Evolutionary conservation across 192 early-diverging fungal species (phyloP).

Genomic region (Umbelopsis sp.): DNA sequence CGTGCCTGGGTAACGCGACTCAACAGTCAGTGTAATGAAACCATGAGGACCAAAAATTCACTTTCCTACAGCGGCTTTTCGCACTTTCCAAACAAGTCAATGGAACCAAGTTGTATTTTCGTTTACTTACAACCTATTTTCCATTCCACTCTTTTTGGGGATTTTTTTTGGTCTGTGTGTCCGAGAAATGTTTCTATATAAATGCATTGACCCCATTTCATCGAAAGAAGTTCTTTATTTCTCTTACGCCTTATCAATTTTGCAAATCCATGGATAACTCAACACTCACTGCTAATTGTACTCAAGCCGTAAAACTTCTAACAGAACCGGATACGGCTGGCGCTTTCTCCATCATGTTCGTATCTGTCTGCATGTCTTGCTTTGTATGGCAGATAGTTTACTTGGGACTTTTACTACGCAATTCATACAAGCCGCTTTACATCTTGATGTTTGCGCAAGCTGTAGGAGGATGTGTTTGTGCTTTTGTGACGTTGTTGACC

Average conservation of each 20-base stretch:
- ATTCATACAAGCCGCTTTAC: conserved; percentile 29
- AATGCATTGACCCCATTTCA: too few species aligned
- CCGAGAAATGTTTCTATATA: too few species aligned
- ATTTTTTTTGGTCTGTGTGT: too few species aligned
- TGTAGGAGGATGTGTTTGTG: conserved; percentile 24
- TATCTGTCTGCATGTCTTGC: conserved; percentile 31
- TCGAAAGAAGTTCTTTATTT: not conserved
- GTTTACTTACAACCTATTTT: too few species aligned
- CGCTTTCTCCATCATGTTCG: conserved; percentile 37
- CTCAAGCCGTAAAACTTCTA: not conserved
- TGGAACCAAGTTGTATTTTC: too few species aligned
- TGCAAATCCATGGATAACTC: not conserved
- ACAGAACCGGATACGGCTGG: not conserved
- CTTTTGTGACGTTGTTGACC: conserved; percentile 33
- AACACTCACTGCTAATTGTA: not conserved
- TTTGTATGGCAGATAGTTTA: conserved; percentile 35
- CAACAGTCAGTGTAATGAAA: too few species aligned
- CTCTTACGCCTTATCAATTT: not conserved
- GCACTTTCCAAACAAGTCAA: too few species aligned
- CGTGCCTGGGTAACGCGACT: too few species aligned
- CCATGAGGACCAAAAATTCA: too few species aligned
- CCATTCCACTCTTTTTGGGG: too few species aligned
- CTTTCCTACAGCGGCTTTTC: too few species aligned
- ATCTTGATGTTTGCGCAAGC: conserved; percentile 30
- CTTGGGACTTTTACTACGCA: conserved; percentile 18